Base-by-base conservation (phyloP, 2,329 filamentous ascomycete genomes). In the Aureobasidium sp. region DNA sequence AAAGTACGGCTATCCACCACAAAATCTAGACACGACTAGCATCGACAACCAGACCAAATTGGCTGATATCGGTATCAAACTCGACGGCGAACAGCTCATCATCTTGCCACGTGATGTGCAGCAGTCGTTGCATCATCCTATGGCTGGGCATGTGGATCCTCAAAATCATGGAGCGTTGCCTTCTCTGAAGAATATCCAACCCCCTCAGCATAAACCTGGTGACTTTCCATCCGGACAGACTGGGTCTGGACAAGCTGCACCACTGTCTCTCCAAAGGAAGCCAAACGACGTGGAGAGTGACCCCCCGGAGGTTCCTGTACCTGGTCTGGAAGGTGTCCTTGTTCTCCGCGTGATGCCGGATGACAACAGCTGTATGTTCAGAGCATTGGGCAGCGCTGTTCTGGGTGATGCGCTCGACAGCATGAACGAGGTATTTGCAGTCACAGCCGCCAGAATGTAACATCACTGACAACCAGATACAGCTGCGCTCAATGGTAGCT, bases 271-370 rank as follows among this genome's bases (percentile, higher is more conserved):
- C 1, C 66, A 74, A 32, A 67, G 72, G 38, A 77, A 73, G 54
- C 57, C 67, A 25, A 68, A 69, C 17, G 64, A 71, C 4, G 60
- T 71, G 21, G 72, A 78, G 35, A 73, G 74, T 40, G 81, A 86
- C 58, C 79, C 81, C 1, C 83, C 83, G 0, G 80, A 84, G 61
- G 68, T 85, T 1, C 70, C 76, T 0, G 73, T 84, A 0, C 75
- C 79, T 6, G 71, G 76, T 24, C 76, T 79, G 44, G 71, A 71
- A 27, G 80, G 79, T 41, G 79, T 75, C 1, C 68, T 80, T 16
- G 86, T 94, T 7, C 79, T 96, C 16, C 85, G 91, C 12, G 88
- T 97, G 47, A 96, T 97, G 91, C 89, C 90, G 4, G 91, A 96
- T 64, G 91, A 97, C 69, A 96, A 96, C 69, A 89, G 84, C 55